Evolutionary conservation across 1,284 basidiomycete species (phyloP).

Genomic region (Melanopsichium pennsylvanicum): DNA sequence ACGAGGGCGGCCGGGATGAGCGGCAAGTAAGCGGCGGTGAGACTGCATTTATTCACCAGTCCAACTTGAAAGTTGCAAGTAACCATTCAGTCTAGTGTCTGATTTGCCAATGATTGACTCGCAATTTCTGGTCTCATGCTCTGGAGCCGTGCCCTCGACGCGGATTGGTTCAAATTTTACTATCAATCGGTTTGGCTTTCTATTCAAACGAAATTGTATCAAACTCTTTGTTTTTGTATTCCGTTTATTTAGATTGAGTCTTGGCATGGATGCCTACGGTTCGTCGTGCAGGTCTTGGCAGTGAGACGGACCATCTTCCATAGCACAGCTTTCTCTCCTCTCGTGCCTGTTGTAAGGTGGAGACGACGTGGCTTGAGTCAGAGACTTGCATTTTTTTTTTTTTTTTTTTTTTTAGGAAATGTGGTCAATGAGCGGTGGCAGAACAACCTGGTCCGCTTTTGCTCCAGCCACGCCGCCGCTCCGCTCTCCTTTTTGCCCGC

Average conservation of each 20-base stretch:
- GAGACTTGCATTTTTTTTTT: background rate
- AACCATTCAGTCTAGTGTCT: background rate
- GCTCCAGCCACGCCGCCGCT: slow-evolving; percentile 27
- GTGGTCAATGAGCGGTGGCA: too few relatives aligned
- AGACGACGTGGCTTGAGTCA: slow-evolving; percentile 1
- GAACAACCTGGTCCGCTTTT: background rate
- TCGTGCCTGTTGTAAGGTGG: background rate
- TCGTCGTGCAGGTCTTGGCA: slow-evolving; percentile 36
- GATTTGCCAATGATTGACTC: background rate
- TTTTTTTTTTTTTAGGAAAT: too few relatives aligned
- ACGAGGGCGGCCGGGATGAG: slow-evolving; percentile 1
- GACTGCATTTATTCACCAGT: too few relatives aligned
- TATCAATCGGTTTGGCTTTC: background rate
- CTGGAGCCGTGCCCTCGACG: too few relatives aligned
- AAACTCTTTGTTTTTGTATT: too few relatives aligned
- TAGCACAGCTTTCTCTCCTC: slow-evolving; percentile 10
- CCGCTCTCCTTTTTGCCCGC: slow-evolving; percentile 7
- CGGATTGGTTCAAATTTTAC: background rate
- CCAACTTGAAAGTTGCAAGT: too few relatives aligned
- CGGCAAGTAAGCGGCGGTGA: slow-evolving; percentile 6
- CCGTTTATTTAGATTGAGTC: slow-evolving; percentile 10
- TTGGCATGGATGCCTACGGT: slow-evolving; percentile 41
- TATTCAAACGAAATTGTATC: background rate
- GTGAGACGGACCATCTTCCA: slow-evolving; percentile 2
- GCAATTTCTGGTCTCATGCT: background rate